Evolutionary conservation across 73 alveolate species (phyloP).

Genomic region (Halteria grandinella): DNA sequence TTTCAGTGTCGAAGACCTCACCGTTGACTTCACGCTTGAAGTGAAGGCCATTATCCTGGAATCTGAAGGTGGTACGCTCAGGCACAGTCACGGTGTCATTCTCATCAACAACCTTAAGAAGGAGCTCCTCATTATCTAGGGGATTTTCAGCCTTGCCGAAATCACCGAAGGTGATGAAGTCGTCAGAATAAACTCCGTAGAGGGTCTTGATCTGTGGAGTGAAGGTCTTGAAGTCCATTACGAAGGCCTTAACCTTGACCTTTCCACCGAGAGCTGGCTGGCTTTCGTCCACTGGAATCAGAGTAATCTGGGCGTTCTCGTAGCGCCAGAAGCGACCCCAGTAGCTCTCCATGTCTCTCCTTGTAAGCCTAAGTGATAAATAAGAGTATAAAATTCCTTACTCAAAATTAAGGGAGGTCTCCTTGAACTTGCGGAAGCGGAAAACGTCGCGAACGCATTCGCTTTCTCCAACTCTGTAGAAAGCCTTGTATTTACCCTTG

Average conservation of each 20-base stretch:
- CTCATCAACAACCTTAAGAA: constrained; percentile 47
- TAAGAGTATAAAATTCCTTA: background rate
- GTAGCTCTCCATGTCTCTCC: constrained; percentile 68
- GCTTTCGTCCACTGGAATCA: constrained; percentile 54
- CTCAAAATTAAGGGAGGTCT: constrained; percentile 35
- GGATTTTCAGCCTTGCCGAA: constrained; percentile 46
- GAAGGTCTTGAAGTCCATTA: constrained; percentile 59
- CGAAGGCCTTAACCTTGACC: constrained; percentile 39
- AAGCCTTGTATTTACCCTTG: constrained; percentile 62
- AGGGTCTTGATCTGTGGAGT: constrained; percentile 46
- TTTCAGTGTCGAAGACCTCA: constrained; percentile 40
- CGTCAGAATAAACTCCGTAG: constrained; percentile 67
- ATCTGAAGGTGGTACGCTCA: constrained; percentile 28
- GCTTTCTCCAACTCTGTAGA: constrained; percentile 14
- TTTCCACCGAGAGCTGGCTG: constrained; percentile 73
- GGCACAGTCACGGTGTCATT: constrained; percentile 11
- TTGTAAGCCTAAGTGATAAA: constrained; percentile 32
- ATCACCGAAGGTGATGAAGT: constrained; percentile 65
- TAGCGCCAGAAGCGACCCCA: constrained; percentile 46
- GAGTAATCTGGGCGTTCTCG: constrained; percentile 33
- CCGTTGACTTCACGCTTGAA: constrained; percentile 46
- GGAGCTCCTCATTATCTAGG: constrained; percentile 54
- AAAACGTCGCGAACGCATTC: constrained; percentile 56
- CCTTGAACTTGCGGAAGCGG: constrained; percentile 26
- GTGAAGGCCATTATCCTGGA: constrained; percentile 29